Conservation (phyloP, 1,284 basidiomycete species). For the Polyporus tsugae region DNA sequence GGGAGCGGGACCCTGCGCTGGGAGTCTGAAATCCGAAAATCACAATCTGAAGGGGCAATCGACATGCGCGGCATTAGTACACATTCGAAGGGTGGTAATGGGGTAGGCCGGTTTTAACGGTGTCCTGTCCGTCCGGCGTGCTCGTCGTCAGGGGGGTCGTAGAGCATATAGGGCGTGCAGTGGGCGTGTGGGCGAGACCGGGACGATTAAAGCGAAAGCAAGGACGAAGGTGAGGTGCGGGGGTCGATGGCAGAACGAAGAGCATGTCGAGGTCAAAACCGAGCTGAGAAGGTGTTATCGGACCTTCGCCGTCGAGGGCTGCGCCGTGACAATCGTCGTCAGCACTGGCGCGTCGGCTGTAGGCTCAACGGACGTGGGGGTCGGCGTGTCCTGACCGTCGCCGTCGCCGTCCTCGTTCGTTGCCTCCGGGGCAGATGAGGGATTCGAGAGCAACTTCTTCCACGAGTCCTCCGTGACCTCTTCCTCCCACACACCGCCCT, state of each 20-base stretch:
- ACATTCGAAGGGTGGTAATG: not conserved
- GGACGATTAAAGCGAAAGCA: not conserved
- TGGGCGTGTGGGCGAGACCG: not conserved
- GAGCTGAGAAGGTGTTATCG: not conserved
- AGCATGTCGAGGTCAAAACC: not conserved
- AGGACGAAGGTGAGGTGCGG: not conserved
- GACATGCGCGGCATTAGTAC: not conserved
- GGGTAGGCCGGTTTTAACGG: not conserved
- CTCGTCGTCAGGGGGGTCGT: slow-evolving; percentile 1
- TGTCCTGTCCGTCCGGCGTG: not conserved
- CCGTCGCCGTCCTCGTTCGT: not conserved
- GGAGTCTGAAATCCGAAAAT: not conserved
- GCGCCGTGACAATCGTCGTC: not conserved
- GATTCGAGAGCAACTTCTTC: slow-evolving; percentile 28
- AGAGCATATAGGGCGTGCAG: slow-evolving; percentile 1
- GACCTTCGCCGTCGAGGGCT: not conserved
- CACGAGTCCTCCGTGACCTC: slow-evolving; percentile 29
- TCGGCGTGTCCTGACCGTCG: not conserved
- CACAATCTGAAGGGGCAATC: not conserved
- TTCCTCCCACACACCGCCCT: slow-evolving; percentile 35
- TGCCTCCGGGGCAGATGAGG: not conserved
- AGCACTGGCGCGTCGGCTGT: not conserved
- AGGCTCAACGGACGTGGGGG: not conserved
- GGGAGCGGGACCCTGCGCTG: not conserved
- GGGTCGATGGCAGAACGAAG: not conserved